Evolutionary conservation across 2,329 filamentous ascomycete species (phyloP).

Genomic region (Orbilia blumenaviensis): DNA sequence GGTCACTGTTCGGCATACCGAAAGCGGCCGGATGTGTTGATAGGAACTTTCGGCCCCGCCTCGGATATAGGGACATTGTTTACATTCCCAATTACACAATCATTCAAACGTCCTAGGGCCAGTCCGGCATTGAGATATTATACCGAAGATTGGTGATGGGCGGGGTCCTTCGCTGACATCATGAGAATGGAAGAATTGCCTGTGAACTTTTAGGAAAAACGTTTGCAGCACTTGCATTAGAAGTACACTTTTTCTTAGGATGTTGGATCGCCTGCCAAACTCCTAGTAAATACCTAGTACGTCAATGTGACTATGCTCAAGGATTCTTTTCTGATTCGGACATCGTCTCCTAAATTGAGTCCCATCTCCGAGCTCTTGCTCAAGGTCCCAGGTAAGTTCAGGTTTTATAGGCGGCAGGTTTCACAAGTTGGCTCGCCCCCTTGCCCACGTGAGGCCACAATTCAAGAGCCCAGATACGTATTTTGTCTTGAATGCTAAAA

Average conservation of each 20-base stretch:
- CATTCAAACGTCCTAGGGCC: background rate
- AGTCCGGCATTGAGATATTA: background rate
- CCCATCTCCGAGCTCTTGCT: conserved; percentile 39
- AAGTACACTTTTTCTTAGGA: no score
- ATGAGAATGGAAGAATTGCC: conserved; percentile 1
- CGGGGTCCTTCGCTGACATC: conserved; percentile 13
- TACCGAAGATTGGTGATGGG: background rate
- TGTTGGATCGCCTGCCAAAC: conserved; percentile 38
- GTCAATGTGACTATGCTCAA: conserved; percentile 35
- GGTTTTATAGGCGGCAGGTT: conserved; percentile 22
- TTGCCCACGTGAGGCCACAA: conserved; percentile 32
- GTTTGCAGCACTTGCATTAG: conserved; percentile 2
- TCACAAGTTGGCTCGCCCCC: conserved; percentile 21
- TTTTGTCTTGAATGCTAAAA: background rate
- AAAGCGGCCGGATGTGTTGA: conserved; percentile 40
- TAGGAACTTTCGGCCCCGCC: conserved; percentile 16
- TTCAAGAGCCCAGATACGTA: background rate
- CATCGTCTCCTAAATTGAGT: conserved; percentile 22
- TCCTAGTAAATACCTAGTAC: background rate
- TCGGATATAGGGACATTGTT: conserved; percentile 23
- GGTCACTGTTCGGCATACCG: conserved; percentile 52
- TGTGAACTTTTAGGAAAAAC: background rate
- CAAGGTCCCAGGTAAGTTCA: background rate
- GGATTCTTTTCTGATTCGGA: conserved; percentile 6
- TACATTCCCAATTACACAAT: background rate